A percentile compares a stretch with the other conserved stretches of the same genome.
phyloP scores from a whole-genome alignment of 1,284 basidiomycete genomes.

The Moesziomyces sp. region DNA sequence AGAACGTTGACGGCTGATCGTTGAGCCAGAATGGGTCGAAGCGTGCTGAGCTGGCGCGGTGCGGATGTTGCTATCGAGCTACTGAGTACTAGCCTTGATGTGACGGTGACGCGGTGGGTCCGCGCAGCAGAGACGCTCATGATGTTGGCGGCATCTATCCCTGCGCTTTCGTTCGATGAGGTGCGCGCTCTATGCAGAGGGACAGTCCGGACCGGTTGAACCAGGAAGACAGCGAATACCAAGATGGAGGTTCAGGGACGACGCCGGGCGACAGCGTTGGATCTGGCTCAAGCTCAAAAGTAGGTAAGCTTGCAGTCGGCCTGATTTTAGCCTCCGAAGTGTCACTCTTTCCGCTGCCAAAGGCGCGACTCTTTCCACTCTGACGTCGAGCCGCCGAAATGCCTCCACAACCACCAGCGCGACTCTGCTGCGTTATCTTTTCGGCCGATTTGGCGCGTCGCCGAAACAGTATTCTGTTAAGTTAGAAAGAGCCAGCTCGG shows the following conservation, averaged over 20 bases:
- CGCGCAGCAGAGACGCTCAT: slow-evolving; percentile 17
- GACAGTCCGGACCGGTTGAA: too few relatives aligned
- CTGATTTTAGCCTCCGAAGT: not conserved
- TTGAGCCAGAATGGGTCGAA: not conserved
- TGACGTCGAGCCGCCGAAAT: slow-evolving; percentile 3
- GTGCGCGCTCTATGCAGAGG: not conserved
- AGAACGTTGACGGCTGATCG: not conserved
- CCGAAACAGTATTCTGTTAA: not conserved
- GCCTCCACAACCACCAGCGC: slow-evolving; percentile 23
- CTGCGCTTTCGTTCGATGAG: not conserved
- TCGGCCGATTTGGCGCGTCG: slow-evolving; percentile 9
- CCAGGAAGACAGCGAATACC: too few relatives aligned
- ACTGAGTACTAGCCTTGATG: slow-evolving; percentile 1
- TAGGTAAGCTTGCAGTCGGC: slow-evolving; percentile 39
- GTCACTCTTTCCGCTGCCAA: too few relatives aligned
- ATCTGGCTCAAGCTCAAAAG: not conserved
- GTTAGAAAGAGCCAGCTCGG: slow-evolving; percentile 12
- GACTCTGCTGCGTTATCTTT: not conserved
- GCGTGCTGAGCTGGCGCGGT: slow-evolving; percentile 2
- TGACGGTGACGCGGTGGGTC: slow-evolving; percentile 9
- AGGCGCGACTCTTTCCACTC: not conserved
- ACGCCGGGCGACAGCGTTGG: too few relatives aligned
- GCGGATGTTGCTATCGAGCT: not conserved
- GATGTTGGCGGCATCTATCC: slow-evolving; percentile 17
- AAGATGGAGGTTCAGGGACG: too few relatives aligned